Base-by-base conservation (phyloP, 2,329 filamentous ascomycete species). In the Diaporthe amygdali region DNA sequence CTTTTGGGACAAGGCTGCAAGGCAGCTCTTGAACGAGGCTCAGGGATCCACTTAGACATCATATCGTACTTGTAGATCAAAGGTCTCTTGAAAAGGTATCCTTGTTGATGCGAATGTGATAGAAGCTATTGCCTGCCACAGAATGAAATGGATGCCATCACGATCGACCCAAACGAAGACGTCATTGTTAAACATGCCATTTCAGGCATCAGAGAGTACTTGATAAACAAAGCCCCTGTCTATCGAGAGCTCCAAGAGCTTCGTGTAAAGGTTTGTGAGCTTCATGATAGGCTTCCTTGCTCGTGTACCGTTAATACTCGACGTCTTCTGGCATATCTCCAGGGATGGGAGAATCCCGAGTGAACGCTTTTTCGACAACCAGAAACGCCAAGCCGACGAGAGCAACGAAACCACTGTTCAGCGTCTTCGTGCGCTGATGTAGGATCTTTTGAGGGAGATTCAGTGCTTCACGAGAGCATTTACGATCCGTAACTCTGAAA, bases 321-420 rank as follows among this genome's bases (percentile, higher is more conserved):
- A 5, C 3, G 12, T 0, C 25, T 15, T 9, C 37, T 47, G 39
- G 46, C 20, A 51, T 5, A 8, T 14, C 17, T 32, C 6, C 39
- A 71, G 70, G 70, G 70, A 15, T 71, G 66, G 70, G 12, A 47
- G 3, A 69, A 17, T 10, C 1, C 17, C 15, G 30, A 47, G 4
- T 17, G n/a, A 69, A 9, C 12, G 0, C 0, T 55, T 25, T 55
- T 71, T 71, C 34, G 15, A 39, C 4, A n/a, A 32, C 7, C 25
- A 49, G 47, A 7, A 22, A 8, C 66, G 32, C 2, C 30, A 8
- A 9, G 66, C 54, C 9, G 55, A 64, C 6, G 15, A 69, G 12
- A 22, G 25, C 12, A 39, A 9, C 6, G 5, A 51, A 5, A 1
- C 44, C 12, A 59, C 41, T 2, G 20, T 51, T 20, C 22, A 3